Conservation (phyloP, 768 basidiomycete genomes). For the Podaxis sp. region DNA sequence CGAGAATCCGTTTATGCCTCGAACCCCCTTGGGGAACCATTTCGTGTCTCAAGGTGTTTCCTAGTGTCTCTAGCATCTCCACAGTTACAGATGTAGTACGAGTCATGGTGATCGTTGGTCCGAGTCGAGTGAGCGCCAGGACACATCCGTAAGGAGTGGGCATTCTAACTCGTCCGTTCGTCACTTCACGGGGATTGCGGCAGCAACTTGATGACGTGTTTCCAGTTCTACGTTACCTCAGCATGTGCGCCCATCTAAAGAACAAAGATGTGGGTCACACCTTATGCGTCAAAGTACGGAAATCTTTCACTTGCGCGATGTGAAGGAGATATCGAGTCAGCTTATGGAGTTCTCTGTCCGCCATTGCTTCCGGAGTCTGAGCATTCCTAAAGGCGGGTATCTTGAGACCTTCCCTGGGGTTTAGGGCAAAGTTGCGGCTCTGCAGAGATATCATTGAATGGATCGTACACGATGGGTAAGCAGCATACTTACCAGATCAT, state of each 20-base stretch:
- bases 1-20: not conserved
- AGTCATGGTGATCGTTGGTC: not conserved
- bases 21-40: not conserved
- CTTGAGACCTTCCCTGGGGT: constrained; percentile 79
- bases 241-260: not conserved
- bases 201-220: constrained; percentile 38
- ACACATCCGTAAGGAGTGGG: not conserved
- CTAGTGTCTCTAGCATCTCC: not conserved
- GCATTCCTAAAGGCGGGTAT: constrained; percentile 80
- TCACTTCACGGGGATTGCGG: constrained; percentile 14
- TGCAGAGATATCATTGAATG: constrained; percentile 20
- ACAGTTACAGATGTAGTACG: not conserved
- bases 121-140: not conserved
- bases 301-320: constrained; percentile 56
- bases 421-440: constrained; percentile 85
- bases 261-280: constrained; percentile 30
- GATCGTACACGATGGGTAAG: not conserved
- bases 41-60: not conserved
- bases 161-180: not conserved
- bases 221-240: constrained; percentile 43
- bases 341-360: constrained; percentile 66
- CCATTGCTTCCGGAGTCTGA: constrained; percentile 56
- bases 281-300: constrained; percentile 62
- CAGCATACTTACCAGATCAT: constrained; percentile 59
- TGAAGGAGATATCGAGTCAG: constrained; percentile 63